Conservation (phyloP, 495 filamentous ascomycete species). For the Aspergillus haitiensis region DNA sequence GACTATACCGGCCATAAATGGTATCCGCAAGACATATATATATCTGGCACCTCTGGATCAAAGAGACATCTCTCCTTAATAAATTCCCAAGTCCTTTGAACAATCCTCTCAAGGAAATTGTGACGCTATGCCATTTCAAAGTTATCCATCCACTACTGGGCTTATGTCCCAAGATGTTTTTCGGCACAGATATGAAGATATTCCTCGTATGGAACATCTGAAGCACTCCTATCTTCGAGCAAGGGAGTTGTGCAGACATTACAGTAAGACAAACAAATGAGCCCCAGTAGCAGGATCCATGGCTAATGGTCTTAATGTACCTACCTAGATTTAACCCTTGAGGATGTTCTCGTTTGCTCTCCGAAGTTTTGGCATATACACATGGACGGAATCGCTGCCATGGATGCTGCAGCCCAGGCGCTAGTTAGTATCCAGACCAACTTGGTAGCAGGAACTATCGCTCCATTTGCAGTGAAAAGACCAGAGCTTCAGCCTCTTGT, state of each 20-base stretch:
- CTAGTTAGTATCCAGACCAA: slow-evolving; percentile 39
- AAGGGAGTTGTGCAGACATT: background rate
- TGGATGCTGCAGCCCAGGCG: slow-evolving; percentile 26
- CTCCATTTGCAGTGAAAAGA: slow-evolving; percentile 27
- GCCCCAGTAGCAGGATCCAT: background rate
- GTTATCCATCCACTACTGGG: background rate
- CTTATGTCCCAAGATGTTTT: background rate
- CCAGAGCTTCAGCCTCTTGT: slow-evolving; percentile 32
- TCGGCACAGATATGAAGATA: background rate
- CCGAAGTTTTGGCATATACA: slow-evolving; percentile 27
- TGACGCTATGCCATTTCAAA: too few relatives aligned
- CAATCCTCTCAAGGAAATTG: background rate
- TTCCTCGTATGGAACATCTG: background rate
- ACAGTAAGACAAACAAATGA: background rate
- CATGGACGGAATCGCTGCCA: slow-evolving; percentile 12
- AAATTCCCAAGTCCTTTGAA: background rate
- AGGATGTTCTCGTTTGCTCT: slow-evolving; percentile 1
- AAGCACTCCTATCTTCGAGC: background rate
- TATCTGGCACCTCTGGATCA: too few relatives aligned
- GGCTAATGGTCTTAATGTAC: background rate
- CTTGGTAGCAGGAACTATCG: slow-evolving; percentile 38
- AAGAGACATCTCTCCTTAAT: background rate
- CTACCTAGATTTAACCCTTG: slow-evolving; percentile 4
- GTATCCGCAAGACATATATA: too few relatives aligned
- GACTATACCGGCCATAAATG: too few relatives aligned